Conservation (phyloP, 495 filamentous ascomycete species). For the Massariosphaeria phaeospora region DNA sequence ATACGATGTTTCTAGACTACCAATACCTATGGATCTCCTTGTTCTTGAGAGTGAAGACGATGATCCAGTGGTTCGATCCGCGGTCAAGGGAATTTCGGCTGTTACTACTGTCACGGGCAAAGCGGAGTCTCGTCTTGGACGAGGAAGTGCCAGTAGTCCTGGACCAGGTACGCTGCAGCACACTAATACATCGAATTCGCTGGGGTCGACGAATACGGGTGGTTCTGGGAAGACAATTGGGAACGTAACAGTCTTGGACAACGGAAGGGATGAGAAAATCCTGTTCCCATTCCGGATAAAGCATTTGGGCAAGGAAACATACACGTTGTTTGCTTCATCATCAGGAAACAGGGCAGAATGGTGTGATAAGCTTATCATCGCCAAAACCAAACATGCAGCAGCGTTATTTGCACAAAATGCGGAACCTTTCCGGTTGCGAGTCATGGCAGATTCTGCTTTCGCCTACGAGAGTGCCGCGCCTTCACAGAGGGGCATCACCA, state of each 20-base stretch:
- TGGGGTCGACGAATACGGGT: slow-evolving; percentile 47
- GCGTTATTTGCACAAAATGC: slow-evolving; percentile 88
- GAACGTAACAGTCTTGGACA: slow-evolving; percentile 51
- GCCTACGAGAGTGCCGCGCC: slow-evolving; percentile 62
- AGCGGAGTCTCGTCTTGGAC: slow-evolving; percentile 46
- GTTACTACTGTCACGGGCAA: slow-evolving; percentile 54
- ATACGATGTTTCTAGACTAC: slow-evolving; percentile 94
- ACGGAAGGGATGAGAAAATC: slow-evolving; percentile 66
- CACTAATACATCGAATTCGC: slow-evolving; percentile 53
- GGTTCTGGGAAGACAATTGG: slow-evolving; percentile 45
- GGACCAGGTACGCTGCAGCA: slow-evolving; percentile 59
- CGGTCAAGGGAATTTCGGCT: slow-evolving; percentile 68
- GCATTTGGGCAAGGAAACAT: slow-evolving; percentile 86
- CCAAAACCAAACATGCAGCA: slow-evolving; percentile 87
- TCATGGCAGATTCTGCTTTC: slow-evolving; percentile 91
- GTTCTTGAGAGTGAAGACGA: slow-evolving; percentile 88
- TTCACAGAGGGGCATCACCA: slow-evolving; percentile 54
- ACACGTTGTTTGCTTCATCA: slow-evolving; percentile 78
- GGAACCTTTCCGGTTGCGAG: slow-evolving; percentile 87
- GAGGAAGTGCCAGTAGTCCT: slow-evolving; percentile 49
- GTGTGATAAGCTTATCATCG: slow-evolving; percentile 89
- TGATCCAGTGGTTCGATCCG: slow-evolving; percentile 78
- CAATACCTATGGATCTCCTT: slow-evolving; percentile 94
- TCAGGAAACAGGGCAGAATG: slow-evolving; percentile 73
- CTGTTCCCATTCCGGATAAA: slow-evolving; percentile 94